phyloP scores from a whole-genome alignment of 805 yeast genomes.

The Teunomyces panamensis region DNA sequence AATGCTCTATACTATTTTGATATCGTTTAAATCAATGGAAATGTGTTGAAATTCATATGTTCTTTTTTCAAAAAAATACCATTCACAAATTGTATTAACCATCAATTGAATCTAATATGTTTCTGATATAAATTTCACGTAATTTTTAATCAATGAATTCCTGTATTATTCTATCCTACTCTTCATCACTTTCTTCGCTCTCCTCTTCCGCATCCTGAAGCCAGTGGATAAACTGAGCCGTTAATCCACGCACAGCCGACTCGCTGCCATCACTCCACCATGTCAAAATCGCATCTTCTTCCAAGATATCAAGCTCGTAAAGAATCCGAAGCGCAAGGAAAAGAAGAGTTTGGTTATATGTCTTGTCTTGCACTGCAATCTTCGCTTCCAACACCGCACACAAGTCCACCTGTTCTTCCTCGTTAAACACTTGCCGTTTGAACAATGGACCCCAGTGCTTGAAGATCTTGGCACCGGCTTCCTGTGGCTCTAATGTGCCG shows the following conservation, averaged over 20 bases:
- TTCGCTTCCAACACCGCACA: conserved; percentile 49
- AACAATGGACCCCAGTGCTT: conserved; percentile 79
- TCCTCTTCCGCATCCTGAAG: conserved; percentile 75
- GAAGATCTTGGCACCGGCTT: conserved; percentile 74
- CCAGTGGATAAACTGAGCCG: conserved; percentile 83
- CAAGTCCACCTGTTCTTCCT: conserved; percentile 74
- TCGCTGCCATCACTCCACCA: conserved; percentile 74
- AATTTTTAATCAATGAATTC: too few relatives aligned
- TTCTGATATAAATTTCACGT: too few relatives aligned
- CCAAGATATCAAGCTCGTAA: conserved; percentile 79
- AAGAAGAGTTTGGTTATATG: conserved; percentile 48
- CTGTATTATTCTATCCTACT: conserved; percentile 9
- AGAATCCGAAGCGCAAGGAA: conserved; percentile 54
- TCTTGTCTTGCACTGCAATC: conserved; percentile 33
- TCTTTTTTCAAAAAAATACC: too few relatives aligned
- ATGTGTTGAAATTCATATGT: too few relatives aligned
- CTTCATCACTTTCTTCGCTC: conserved; percentile 35
- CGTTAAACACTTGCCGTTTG: conserved; percentile 80
- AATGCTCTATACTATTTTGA: too few relatives aligned
- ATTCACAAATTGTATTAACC: too few relatives aligned
- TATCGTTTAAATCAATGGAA: too few relatives aligned
- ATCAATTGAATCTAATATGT: too few relatives aligned
- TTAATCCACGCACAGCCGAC: conserved; percentile 46
- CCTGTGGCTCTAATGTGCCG: conserved; percentile 70
- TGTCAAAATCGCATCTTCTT: conserved; percentile 70